Conservation (phyloP, 1,139 yeast genomes). For the Blastobotrys malaysiensis region DNA sequence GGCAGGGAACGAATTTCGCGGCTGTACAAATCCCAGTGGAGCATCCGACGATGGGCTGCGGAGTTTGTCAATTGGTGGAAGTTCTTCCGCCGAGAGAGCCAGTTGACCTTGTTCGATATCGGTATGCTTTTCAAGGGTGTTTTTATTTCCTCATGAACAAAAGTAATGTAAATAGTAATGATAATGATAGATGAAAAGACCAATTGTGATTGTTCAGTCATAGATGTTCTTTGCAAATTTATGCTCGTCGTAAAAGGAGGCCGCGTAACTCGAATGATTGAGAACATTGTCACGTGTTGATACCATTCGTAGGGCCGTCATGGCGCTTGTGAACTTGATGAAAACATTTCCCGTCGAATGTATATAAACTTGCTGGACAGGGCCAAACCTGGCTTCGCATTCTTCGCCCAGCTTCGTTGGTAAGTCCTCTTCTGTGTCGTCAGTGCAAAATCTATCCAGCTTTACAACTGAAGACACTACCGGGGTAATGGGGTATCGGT, state of each 20-base stretch:
- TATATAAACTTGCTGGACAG: slow-evolving; percentile 12
- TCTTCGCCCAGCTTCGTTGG: slow-evolving; percentile 9
- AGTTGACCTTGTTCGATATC: slow-evolving; percentile 53
- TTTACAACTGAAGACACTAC: slow-evolving; percentile 23
- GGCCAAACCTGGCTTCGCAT: slow-evolving; percentile 5
- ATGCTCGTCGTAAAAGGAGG: not conserved
- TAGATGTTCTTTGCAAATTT: not conserved
- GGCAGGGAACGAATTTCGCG: slow-evolving; percentile 41
- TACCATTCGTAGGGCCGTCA: slow-evolving; percentile 6
- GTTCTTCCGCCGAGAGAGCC: slow-evolving; percentile 49
- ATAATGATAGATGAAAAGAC: not conserved
- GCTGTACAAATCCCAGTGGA: slow-evolving; percentile 33
- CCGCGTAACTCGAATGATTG: not conserved
- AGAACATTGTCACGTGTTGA: not conserved
- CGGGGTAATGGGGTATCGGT: slow-evolving; percentile 9
- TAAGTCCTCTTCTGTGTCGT: slow-evolving; percentile 3
- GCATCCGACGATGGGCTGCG: slow-evolving; percentile 17
- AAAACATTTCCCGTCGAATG: slow-evolving; percentile 6
- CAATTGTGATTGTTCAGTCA: not conserved
- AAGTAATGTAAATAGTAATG: not conserved
- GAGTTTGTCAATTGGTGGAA: slow-evolving; percentile 40
- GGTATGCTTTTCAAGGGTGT: slow-evolving; percentile 31
- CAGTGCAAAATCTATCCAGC: slow-evolving; percentile 12
- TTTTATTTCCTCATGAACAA: not conserved
- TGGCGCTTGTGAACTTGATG: slow-evolving; percentile 9